Conservation (phyloP, 1,284 basidiomycete genomes). For the Ceratobasidium sp. region DNA sequence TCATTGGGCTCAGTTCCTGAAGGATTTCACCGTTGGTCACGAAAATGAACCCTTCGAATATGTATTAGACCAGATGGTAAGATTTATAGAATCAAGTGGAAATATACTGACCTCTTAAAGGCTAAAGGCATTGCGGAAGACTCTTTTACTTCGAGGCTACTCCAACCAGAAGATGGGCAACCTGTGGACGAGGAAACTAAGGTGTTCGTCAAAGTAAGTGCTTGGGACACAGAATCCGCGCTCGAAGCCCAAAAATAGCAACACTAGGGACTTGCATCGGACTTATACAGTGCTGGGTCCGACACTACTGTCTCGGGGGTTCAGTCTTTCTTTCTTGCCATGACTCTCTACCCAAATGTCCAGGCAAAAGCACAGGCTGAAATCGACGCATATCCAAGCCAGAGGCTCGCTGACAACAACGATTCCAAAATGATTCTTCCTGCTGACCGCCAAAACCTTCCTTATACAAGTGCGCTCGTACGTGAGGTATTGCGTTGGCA, state of each 20-base stretch:
- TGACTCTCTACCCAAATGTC: conserved; percentile 40
- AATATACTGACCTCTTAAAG: conserved; percentile 46
- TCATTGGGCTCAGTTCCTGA: conserved; percentile 51
- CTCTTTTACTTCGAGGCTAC: conserved; percentile 53
- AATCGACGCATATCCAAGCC: conserved; percentile 8
- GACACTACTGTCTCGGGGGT: conserved; percentile 45
- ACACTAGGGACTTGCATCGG: conserved; percentile 51
- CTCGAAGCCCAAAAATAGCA: not conserved
- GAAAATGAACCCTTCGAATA: conserved; percentile 53
- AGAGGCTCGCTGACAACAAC: not conserved
- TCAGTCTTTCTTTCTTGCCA: conserved; percentile 40
- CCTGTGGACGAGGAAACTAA: conserved; percentile 47
- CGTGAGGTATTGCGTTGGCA: conserved; percentile 41
- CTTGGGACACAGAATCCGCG: not conserved
- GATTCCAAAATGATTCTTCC: not conserved
- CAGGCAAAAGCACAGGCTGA: conserved; percentile 37
- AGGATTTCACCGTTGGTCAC: conserved; percentile 49
- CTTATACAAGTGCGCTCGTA: conserved; percentile 31
- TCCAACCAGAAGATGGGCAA: conserved; percentile 50
- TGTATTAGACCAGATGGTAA: conserved; percentile 54
- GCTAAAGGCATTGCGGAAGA: conserved; percentile 53
- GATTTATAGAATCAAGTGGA: no score
- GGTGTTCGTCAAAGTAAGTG: not conserved
- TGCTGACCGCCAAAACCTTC: conserved; percentile 11
- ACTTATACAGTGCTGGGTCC: conserved; percentile 54